A percentile compares a stretch with the other conserved stretches of the same genome.
phyloP scores from a whole-genome alignment of 2,329 filamentous ascomycete genomes.

The Nemania sp. region DNA sequence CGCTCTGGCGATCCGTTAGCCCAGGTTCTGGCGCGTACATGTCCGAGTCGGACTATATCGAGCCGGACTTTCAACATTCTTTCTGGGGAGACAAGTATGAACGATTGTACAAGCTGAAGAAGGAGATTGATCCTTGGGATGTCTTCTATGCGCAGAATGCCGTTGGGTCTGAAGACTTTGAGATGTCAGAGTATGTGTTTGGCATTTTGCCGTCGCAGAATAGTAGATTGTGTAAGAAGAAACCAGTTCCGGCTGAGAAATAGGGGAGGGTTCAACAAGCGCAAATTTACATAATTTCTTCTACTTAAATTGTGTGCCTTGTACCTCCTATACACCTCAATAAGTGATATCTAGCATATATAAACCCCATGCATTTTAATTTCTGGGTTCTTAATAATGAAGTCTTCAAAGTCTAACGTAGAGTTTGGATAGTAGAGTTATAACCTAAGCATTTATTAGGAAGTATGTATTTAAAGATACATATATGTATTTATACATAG shows the following conservation, averaged over 20 bases:
- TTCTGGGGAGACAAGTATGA: slow-evolving; percentile 55
- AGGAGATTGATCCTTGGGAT: slow-evolving; percentile 52
- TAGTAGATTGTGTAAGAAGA: slow-evolving; percentile 45
- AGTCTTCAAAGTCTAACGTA: too few relatives aligned
- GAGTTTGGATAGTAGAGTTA: too few relatives aligned
- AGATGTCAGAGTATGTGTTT: slow-evolving; percentile 47
- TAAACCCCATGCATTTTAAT: background rate
- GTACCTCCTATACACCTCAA: background rate
- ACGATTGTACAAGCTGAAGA: slow-evolving; percentile 52
- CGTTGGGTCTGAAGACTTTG: slow-evolving; percentile 56
- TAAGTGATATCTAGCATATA: background rate
- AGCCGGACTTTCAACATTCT: slow-evolving; percentile 53
- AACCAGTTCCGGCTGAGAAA: slow-evolving; percentile 22
- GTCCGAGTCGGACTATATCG: slow-evolving; percentile 53
- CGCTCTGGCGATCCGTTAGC: slow-evolving; percentile 42
- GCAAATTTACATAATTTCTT: background rate
- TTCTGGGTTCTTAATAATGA: background rate
- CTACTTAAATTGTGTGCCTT: background rate
- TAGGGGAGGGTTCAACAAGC: background rate
- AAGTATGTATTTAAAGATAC: too few relatives aligned
- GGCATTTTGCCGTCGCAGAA: slow-evolving; percentile 47
- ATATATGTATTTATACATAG: background rate
- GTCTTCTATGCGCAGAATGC: slow-evolving; percentile 54
- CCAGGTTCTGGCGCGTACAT: slow-evolving; percentile 46
- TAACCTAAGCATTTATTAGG: too few relatives aligned